Percentiles rank a stretch among this genome's conserved stretches.
These are phyloP conservation scores for Teratosphaeria nubilosa DNA, from an alignment of 2,329 filamentous ascomycete genomes.

Conservation along the genomic window DNA sequence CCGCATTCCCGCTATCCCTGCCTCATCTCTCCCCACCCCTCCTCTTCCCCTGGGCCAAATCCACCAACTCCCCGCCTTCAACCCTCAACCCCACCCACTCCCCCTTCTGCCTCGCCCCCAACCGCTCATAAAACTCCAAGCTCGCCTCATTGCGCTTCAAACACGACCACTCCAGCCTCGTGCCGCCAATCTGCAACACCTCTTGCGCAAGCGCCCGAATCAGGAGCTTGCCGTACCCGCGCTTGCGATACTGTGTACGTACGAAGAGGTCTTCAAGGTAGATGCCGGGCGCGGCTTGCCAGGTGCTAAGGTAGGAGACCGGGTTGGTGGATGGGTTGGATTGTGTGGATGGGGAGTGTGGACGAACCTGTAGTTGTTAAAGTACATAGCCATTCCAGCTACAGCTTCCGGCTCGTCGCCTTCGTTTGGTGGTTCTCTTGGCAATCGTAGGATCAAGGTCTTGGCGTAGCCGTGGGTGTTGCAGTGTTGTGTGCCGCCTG, in stretches of 20 bases:
- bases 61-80: conserved; percentile 54
- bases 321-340: neutral
- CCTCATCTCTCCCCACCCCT: neutral
- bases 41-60: conserved; percentile 39
- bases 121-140: conserved; percentile 65
- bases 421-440: conserved; percentile 29
- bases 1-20: neutral
- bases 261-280: conserved; percentile 95
- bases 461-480: conserved; percentile 54
- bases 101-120: conserved; percentile 55
- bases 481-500: conserved; percentile 24
- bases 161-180: conserved; percentile 79
- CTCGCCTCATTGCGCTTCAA: conserved; percentile 88
- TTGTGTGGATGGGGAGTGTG: neutral
- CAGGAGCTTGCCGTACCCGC: conserved; percentile 70
- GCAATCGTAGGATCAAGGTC: conserved; percentile 53
- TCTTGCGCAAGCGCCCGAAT: conserved; percentile 70
- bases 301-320: conserved; percentile 49
- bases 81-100: conserved; percentile 71
- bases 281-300: conserved; percentile 77
- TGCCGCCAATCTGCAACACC: conserved; percentile 60
- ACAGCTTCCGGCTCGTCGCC: conserved; percentile 29
- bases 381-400: conserved; percentile 80
- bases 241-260: conserved; percentile 55
- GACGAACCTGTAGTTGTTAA: conserved; percentile 63